A percentile compares a stretch with the other conserved stretches of the same genome.
These are phyloP conservation scores for Cyphellophora europaea DNA, from an alignment of 2,329 filamentous ascomycete species.

Conservation along the genomic window DNA sequence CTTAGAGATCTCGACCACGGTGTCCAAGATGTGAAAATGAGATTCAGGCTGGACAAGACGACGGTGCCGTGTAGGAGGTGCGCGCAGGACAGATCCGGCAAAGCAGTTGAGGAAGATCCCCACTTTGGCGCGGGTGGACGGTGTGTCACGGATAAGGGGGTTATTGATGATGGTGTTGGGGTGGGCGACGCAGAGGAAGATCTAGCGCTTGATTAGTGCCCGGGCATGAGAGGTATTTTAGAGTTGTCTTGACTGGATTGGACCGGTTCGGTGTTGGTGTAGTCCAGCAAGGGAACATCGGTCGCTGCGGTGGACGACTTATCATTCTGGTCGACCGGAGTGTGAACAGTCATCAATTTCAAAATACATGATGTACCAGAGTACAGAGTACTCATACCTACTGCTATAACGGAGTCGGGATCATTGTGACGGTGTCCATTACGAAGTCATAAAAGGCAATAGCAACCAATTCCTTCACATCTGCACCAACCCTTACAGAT, in stretches of 20 bases:
- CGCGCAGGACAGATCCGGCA: neutral
- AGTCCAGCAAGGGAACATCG: no score
- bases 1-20: neutral
- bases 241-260: neutral
- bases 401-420: no score
- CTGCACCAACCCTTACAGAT: no score
- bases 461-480: no score
- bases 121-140: neutral
- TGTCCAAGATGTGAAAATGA: conserved; percentile 1
- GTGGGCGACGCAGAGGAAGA: neutral
- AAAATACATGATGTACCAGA: no score
- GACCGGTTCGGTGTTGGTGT: neutral
- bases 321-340: no score
- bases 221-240: neutral
- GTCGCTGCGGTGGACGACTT: no score
- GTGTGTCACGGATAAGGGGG: neutral
- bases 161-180: conserved; percentile 1
- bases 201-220: neutral
- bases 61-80: neutral
- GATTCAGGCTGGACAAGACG: neutral
- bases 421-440: no score
- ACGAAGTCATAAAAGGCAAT: no score
- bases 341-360: no score
- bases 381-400: no score
- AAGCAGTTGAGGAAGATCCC: neutral